Conservation (phyloP, 1,139 yeast genomes). For the Debaryomyces sp. region DNA sequence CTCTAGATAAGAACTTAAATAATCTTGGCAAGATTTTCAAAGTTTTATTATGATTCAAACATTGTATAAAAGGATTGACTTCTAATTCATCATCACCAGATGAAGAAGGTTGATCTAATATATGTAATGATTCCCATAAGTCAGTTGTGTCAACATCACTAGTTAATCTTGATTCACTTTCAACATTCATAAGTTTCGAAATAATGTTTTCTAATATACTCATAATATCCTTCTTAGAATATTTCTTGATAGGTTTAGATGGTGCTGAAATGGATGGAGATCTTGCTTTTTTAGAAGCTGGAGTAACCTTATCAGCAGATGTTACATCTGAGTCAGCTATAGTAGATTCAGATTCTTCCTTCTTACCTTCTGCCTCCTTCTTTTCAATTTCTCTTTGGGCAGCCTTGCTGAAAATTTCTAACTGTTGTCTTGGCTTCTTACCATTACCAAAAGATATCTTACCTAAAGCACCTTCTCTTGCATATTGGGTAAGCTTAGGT, state of each 20-base stretch:
- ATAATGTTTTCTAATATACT: conserved; percentile 75
- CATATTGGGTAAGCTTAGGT: conserved; percentile 71
- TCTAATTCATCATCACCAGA: conserved; percentile 47
- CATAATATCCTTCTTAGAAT: conserved; percentile 49
- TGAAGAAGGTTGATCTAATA: conserved; percentile 53
- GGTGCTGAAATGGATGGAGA: conserved; percentile 29
- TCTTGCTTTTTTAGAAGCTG: conserved; percentile 17
- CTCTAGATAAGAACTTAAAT: conserved; percentile 77
- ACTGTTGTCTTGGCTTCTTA: conserved; percentile 86
- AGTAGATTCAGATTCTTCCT: conserved; percentile 20
- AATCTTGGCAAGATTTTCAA: conserved; percentile 87
- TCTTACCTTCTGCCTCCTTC: conserved; percentile 28
- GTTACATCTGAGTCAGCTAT: conserved; percentile 14
- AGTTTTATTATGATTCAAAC: conserved; percentile 84
- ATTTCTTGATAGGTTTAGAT: conserved; percentile 32
- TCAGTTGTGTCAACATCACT: conserved; percentile 55
- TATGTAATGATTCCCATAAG: conserved; percentile 80
- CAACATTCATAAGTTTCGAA: conserved; percentile 75
- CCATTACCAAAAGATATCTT: conserved; percentile 81
- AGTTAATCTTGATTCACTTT: conserved; percentile 77
- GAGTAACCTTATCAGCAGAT: conserved; percentile 20
- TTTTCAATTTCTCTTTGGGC: conserved; percentile 50
- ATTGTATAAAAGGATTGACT: conserved; percentile 81
- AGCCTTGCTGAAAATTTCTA: conserved; percentile 66
- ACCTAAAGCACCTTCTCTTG: conserved; percentile 90